Conservation (phyloP, 1,284 basidiomycete species). For the Trichosporon sp. region DNA sequence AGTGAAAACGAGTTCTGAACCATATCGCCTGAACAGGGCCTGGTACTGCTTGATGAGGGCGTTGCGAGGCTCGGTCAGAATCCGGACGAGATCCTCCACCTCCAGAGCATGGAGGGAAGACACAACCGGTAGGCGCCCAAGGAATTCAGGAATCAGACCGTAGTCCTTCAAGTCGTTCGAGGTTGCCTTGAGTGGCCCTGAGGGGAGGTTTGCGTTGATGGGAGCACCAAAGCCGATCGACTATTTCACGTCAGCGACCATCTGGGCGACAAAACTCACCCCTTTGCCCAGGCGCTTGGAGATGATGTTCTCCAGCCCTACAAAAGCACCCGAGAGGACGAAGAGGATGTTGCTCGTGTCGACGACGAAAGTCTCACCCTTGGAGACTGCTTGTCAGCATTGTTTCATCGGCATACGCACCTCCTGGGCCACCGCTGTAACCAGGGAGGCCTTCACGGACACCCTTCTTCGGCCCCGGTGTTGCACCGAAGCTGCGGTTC, state of each 20-base stretch:
- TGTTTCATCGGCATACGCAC: not conserved
- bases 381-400: constrained; percentile 17
- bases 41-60: constrained; percentile 86
- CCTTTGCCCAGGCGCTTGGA: constrained; percentile 74
- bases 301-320: constrained; percentile 79
- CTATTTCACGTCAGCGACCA: constrained; percentile 50
- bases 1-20: constrained; percentile 49
- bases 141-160: constrained; percentile 91
- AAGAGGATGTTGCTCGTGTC: constrained; percentile 75
- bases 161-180: constrained; percentile 72
- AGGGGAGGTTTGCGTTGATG: constrained; percentile 47
- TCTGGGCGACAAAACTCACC: constrained; percentile 52
- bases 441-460: constrained; percentile 45
- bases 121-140: constrained; percentile 81
- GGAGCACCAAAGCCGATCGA: constrained; percentile 83
- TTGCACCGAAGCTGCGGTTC: constrained; percentile 33
- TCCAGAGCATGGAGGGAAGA: constrained; percentile 72
- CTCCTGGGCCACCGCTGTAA: constrained; percentile 36
- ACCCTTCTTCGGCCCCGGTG: constrained; percentile 33
- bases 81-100: constrained; percentile 72
- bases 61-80: constrained; percentile 86
- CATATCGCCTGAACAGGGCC: constrained; percentile 59
- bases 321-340: constrained; percentile 88
- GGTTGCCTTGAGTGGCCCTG: constrained; percentile 32
- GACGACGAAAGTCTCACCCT: constrained; percentile 47